Evolutionary conservation across 2,329 filamentous ascomycete species (phyloP).

Genomic region (Magnaporthiopsis incrustans): DNA sequence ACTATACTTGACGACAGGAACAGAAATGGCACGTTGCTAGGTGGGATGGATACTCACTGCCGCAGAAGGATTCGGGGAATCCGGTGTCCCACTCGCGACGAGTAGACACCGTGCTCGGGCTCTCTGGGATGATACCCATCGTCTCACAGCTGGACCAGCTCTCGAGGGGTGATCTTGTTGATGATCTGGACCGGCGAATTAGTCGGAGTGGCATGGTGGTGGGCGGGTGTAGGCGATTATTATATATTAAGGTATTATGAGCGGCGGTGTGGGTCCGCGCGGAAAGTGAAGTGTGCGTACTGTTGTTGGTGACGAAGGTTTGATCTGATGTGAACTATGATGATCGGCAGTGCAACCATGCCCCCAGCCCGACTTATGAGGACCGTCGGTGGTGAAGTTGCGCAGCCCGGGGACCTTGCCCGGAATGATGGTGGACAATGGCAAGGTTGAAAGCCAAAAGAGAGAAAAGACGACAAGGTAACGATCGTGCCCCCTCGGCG

Average conservation of each 20-base stretch:
- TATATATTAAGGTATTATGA: not conserved
- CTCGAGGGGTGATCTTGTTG: slow-evolving; percentile 8
- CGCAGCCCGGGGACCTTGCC: not conserved
- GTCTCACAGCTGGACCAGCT: slow-evolving; percentile 15
- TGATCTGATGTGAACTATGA: not conserved
- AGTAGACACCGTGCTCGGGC: slow-evolving; percentile 1
- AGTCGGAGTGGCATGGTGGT: not conserved
- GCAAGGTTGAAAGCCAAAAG: not conserved
- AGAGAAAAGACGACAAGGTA: not conserved
- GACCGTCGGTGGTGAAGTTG: not conserved
- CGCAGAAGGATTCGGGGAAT: slow-evolving; percentile 41
- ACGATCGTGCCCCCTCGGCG: not conserved
- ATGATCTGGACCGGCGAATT: slow-evolving; percentile 8
- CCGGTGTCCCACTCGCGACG: slow-evolving; percentile 30
- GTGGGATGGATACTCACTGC: slow-evolving; percentile 25
- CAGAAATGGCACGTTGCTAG: too few relatives aligned
- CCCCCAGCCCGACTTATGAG: not conserved
- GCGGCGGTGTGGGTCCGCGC: not conserved
- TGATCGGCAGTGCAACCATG: not conserved
- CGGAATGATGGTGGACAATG: not conserved
- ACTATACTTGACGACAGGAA: too few relatives aligned
- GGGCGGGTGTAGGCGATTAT: not conserved
- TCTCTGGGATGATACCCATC: slow-evolving; percentile 7
- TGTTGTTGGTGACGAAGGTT: not conserved
- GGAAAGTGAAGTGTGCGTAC: not conserved